A percentile compares a stretch with the other conserved stretches of the same genome.
Evolutionary conservation across 73 alveolate species (phyloP).

Genomic region (Paramecium bursaria): DNA sequence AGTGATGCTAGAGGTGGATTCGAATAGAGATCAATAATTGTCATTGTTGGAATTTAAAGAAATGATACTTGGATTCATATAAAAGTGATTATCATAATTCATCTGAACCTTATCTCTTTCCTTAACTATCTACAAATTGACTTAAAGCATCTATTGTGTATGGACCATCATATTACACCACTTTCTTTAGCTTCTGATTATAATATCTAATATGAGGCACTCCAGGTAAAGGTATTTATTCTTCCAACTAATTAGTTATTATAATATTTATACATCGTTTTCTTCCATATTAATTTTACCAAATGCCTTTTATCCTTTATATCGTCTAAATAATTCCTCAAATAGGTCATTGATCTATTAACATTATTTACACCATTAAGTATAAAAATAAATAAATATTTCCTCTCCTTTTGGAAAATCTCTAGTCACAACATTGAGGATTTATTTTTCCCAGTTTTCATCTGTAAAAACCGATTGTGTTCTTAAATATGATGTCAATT

Average conservation of each 20-base stretch:
- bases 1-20: constrained; percentile 47
- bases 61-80: no score
- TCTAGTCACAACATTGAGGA: constrained; percentile 20
- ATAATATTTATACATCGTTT: constrained; percentile 28
- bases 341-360: not conserved
- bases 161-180: constrained; percentile 57
- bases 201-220: constrained; percentile 51
- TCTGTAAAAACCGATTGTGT: constrained; percentile 7
- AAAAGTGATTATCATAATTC: constrained; percentile 59
- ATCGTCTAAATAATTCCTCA: constrained; percentile 32
- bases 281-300: constrained; percentile 45
- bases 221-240: constrained; percentile 1
- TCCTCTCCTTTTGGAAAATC: constrained; percentile 45
- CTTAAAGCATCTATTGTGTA: constrained; percentile 51
- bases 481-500: constrained; percentile 33
- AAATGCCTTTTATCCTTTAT: constrained; percentile 60
- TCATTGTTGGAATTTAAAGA: constrained; percentile 50
- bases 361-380: constrained; percentile 31
- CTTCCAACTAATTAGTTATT: not conserved
- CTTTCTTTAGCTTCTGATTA: constrained; percentile 13
- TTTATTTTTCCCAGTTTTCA: constrained; percentile 57
- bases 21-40: constrained; percentile 18
- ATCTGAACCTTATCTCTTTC: constrained; percentile 22
- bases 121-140: constrained; percentile 37
- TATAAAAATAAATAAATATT: constrained; percentile 44